Percentiles rank a stretch among this genome's conserved stretches.
Evolutionary conservation across 2,329 filamentous ascomycete species (phyloP).

Genomic region (Fusarium sp.): DNA sequence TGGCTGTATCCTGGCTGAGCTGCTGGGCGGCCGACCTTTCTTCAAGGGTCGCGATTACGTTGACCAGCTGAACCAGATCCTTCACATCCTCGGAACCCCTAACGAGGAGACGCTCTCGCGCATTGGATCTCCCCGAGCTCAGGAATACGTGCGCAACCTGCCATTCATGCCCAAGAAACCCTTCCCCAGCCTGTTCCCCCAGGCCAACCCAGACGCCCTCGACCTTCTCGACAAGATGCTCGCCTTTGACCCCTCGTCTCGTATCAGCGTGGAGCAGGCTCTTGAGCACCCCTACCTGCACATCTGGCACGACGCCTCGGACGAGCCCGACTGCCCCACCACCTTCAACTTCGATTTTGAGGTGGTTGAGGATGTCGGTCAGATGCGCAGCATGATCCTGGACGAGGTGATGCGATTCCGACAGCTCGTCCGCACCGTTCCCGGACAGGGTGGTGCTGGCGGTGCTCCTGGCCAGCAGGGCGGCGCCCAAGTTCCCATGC

Average conservation of each 20-base stretch:
- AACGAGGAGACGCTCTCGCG: conserved; percentile 94
- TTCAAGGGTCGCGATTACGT: conserved; percentile 99
- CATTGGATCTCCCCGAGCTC: conserved; percentile 94
- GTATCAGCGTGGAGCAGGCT: conserved; percentile 94
- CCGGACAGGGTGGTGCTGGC: conserved; percentile 50
- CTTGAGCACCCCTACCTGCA: conserved; percentile 96
- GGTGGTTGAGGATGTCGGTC: conserved; percentile 91
- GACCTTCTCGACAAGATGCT: conserved; percentile 98
- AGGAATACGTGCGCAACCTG: conserved; percentile 98
- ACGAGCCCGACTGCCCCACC: conserved; percentile 92
- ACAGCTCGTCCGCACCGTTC: conserved; percentile 65
- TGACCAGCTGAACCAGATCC: conserved; percentile 98
- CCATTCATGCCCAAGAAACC: conserved; percentile 94
- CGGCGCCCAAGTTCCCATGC: conserved; percentile 64
- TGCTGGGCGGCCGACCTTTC: conserved; percentile 95
- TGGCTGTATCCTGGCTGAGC: conserved; percentile 95
- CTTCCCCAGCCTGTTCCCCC: conserved; percentile 89
- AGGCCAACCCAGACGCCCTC: conserved; percentile 94
- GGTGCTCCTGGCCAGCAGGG: conserved; percentile 52
- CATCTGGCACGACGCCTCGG: conserved; percentile 98
- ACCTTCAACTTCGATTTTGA: conserved; percentile 99
- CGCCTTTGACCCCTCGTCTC: conserved; percentile 92
- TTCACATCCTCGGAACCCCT: conserved; percentile 96
- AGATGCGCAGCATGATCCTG: conserved; percentile 98
- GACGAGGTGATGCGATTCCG: conserved; percentile 94